phyloP scores from a whole-genome alignment of 768 basidiomycete genomes.

The Suillus subaureus region DNA sequence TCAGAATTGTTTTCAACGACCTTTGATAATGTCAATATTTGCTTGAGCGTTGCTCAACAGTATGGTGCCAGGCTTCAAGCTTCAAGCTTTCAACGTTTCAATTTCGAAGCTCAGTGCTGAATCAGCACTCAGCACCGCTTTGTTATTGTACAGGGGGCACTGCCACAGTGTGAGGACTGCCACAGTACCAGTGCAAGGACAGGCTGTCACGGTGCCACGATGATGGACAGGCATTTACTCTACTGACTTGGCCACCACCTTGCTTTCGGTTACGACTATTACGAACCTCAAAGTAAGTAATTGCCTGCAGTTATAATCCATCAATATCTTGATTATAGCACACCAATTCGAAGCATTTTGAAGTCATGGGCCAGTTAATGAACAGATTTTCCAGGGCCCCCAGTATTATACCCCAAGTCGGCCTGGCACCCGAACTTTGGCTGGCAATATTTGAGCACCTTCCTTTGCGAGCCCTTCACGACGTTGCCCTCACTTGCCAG shows the following conservation, averaged over 20 bases:
- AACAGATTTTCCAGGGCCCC: background rate
- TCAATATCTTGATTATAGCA: background rate
- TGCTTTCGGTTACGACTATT: background rate
- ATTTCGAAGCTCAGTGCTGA: too few relatives aligned
- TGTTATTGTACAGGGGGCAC: too few relatives aligned
- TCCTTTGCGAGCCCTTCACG: background rate
- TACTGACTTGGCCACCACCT: background rate
- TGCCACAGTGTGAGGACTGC: too few relatives aligned
- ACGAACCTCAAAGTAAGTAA: background rate
- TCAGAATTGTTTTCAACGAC: too few relatives aligned
- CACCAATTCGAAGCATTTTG: background rate
- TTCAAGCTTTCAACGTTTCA: too few relatives aligned
- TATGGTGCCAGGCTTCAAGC: too few relatives aligned
- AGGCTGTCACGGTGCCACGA: too few relatives aligned
- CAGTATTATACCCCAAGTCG: background rate
- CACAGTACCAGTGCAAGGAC: too few relatives aligned
- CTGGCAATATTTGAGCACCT: slow-evolving; percentile 4
- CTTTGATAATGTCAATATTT: too few relatives aligned
- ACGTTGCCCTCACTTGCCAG: slow-evolving; percentile 10
- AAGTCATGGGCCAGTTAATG: slow-evolving; percentile 3
- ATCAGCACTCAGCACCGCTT: too few relatives aligned
- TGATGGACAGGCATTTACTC: background rate
- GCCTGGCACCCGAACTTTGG: slow-evolving; percentile 9
- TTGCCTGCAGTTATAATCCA: background rate
- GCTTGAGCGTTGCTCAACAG: too few relatives aligned